Evolutionary conservation across 192 early-diverging fungal species (phyloP).

Genomic region (Backusella parvicylindrica): DNA sequence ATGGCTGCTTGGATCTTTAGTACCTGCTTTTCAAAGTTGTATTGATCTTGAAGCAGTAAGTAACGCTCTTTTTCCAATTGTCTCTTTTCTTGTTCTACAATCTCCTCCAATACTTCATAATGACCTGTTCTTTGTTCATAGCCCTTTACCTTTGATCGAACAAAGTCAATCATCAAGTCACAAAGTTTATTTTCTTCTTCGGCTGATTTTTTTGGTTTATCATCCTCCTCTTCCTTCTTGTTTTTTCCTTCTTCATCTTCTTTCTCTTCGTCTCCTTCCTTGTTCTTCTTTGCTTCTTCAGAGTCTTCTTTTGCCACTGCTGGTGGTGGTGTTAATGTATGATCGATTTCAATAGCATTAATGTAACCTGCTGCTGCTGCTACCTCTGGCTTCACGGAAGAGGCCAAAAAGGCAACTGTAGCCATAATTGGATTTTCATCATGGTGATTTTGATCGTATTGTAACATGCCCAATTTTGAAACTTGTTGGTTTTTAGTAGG

Average conservation of each 20-base stretch:
- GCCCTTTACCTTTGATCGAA: constrained; percentile 83
- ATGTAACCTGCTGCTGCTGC: constrained; percentile 78
- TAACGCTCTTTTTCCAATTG: constrained; percentile 73
- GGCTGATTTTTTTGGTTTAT: constrained; percentile 32
- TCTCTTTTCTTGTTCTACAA: constrained; percentile 82
- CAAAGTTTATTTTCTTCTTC: constrained; percentile 81
- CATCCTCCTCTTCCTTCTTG: neutral
- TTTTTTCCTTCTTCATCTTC: neutral
- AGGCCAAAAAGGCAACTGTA: constrained; percentile 86
- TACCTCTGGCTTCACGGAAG: constrained; percentile 81
- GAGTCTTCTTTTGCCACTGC: neutral
- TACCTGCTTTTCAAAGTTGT: constrained; percentile 45
- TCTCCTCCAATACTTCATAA: constrained; percentile 84
- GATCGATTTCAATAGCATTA: neutral
- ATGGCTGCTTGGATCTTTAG: neutral
- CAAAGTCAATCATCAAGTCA: constrained; percentile 64
- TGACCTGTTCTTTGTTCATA: constrained; percentile 83
- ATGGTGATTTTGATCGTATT: constrained; percentile 60
- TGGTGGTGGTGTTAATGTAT: constrained; percentile 9
- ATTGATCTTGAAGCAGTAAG: constrained; percentile 52
- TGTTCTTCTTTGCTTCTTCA: constrained; percentile 14
- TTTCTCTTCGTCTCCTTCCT: constrained; percentile 28
- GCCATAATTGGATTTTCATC: constrained; percentile 45
- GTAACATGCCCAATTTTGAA: constrained; percentile 60
- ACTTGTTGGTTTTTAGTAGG: constrained; percentile 55